Base-by-base conservation (phyloP, 257 asterid genomes). In the Fraxinus quadrangulata region DNA sequence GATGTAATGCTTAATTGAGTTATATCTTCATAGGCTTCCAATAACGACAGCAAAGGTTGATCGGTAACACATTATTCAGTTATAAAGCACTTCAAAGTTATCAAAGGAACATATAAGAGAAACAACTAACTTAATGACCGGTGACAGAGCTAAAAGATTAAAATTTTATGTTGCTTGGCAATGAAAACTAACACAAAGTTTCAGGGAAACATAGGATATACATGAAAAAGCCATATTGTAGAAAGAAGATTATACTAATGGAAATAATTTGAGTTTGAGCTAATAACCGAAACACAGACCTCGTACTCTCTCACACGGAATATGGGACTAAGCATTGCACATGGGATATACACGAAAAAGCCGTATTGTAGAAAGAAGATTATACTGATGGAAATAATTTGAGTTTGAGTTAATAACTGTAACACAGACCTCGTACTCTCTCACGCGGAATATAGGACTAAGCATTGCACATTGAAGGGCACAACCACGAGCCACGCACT, bases 401-500 rank as follows among this genome's bases (percentile, higher is more conserved):
- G 51, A 47, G 0, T 49, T 30, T 71, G 40, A 73, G 63, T 54
- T 28, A 71, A 67, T 31, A 75, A 40, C 75, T 73, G 39, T 71
- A 59, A 73, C 72, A 85, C 96, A 78, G 82, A 96, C 99, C 99
- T 93, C 99, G 19, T 89, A 96, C 33, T 92, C 97, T 86, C 91
- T 89, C 77, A 89, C 97, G 75, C 96, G 96, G 83, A 89, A 87
- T 78, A 67, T 65, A 45, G 98, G 96, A 90, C 99, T 92, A 74
- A 96, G 94, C 98, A 93, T 93, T 75, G 99, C 98, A 86, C 96
- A 90, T 83, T 96, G 99, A 76, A 96, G 77, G 68, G 97, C 96
- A 84, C 97, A 96, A 30, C 99, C 99, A 81, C 96, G 97, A 72
- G 98, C 96, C 77, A 96, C 98, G 67, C 99, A 96, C 85, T 96